These are phyloP conservation scores for Psilocybe azurescens DNA, from an alignment of 768 basidiomycete genomes.

Conservation along the genomic window DNA sequence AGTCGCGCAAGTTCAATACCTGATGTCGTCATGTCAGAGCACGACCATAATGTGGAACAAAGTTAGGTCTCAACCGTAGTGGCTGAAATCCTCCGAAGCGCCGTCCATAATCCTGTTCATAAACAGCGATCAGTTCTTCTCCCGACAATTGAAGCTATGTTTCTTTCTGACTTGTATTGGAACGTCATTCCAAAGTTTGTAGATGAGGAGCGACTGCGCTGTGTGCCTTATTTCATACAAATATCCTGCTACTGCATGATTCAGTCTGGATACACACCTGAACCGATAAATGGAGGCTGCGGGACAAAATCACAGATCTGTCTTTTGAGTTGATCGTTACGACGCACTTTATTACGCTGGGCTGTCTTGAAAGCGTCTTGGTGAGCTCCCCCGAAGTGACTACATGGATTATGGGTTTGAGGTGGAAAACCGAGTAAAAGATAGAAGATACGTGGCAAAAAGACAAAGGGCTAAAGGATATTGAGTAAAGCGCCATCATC, in stretches of 20 bases:
- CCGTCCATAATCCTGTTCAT: constrained; percentile 70
- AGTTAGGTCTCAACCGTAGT: constrained; percentile 65
- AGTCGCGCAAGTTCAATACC: constrained; percentile 89
- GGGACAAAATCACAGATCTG: not conserved
- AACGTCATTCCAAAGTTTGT: constrained; percentile 74
- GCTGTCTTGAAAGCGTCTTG: constrained; percentile 74
- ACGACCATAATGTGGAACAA: not conserved
- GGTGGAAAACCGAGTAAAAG: constrained; percentile 1
- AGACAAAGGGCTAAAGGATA: constrained; percentile 69
- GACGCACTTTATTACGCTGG: constrained; percentile 80
- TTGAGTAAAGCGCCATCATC: constrained; percentile 4
- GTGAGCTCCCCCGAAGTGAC: constrained; percentile 85
- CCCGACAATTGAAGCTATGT: not conserved
- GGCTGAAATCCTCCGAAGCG: constrained; percentile 58
- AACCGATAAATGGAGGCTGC: constrained; percentile 84
- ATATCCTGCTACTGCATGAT: not conserved
- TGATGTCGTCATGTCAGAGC: constrained; percentile 30
- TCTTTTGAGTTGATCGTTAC: not conserved
- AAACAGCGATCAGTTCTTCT: not conserved
- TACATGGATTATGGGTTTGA: constrained; percentile 28
- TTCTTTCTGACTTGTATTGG: constrained; percentile 67
- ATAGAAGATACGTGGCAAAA: constrained; percentile 82
- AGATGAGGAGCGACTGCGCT: constrained; percentile 60
- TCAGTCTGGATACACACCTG: constrained; percentile 2
- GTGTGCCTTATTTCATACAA: not conserved